Base-by-base conservation (phyloP, 768 basidiomycete genomes). In the Termitomyces sp. region DNA sequence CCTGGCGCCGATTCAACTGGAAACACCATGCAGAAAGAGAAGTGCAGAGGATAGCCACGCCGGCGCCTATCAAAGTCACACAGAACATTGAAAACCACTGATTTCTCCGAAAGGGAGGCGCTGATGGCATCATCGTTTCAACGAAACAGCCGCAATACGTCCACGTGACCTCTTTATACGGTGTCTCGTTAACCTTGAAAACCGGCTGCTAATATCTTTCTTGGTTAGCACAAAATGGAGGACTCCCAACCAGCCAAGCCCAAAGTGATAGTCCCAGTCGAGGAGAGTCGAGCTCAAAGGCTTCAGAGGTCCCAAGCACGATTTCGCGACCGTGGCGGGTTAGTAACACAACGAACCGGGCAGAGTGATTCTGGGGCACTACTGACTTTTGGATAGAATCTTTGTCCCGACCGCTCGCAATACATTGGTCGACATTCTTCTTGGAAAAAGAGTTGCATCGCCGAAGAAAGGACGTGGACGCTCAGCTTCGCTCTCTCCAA, bases 321-420 rank as follows among this genome's bases (percentile, higher is more conserved):
- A 28, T 86, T 87, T 69, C 80, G 88, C 55, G 85, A 88, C 70
- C 80, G 85, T 56, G 85, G 85, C 59, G 85, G 85, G 85, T 86
- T 33, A 61, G 82, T 73, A 50, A 32, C 43, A 40, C 23, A 36
- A 40, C 36, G 26, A 20, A 41, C 30, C n/a, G 7, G 28, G 12
- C 41, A 50, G 3, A 32, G 13, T 32, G 28, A 35, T 20, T 36
- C 5, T 43, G n/a, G 18, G n/a, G 7, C 9, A 32, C 35, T 18
- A 32, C 35, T 18, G 13, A 12, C 2, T 51, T 12, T 10, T 46
- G 14, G 6, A 35, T 18, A 67, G 66, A 13, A 67, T 67, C 30
- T 67, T 67, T 16, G 61, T 67, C 40, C 66, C 66, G 1, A 61
- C 66, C 5, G 56, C 44, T 55, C 56, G 66, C 28, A 66, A 64